These are phyloP conservation scores for Komagataella kurtzmanii DNA, from an alignment of 805 yeast species.

Conservation along the genomic window DNA sequence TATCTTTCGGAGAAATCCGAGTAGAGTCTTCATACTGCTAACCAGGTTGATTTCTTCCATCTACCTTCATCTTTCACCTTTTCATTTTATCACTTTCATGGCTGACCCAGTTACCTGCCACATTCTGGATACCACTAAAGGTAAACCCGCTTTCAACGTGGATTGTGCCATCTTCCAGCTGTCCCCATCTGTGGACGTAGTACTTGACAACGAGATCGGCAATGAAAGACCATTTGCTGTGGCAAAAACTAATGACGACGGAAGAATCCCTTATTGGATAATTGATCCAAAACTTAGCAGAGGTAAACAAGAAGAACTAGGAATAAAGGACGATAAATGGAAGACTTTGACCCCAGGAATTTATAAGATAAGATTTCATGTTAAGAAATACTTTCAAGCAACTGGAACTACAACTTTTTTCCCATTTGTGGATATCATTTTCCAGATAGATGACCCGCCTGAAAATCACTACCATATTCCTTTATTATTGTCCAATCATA, in stretches of 20 bases:
- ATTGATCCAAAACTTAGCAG: conserved; percentile 23
- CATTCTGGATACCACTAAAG: conserved; percentile 70
- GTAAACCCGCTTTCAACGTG: conserved; percentile 75
- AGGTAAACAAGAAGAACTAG: conserved; percentile 15
- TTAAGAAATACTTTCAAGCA: conserved; percentile 46
- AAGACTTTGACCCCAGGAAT: conserved; percentile 39
- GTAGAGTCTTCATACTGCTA: not conserved
- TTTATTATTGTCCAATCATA: conserved; percentile 66
- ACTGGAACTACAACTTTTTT: conserved; percentile 43
- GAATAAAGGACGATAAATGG: conserved; percentile 22
- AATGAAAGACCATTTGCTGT: conserved; percentile 39
- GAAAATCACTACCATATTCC: conserved; percentile 87
- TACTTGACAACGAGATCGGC: not conserved
- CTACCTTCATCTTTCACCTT: not conserved
- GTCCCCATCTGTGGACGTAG: conserved; percentile 9
- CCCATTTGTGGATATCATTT: conserved; percentile 76
- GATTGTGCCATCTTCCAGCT: conserved; percentile 43
- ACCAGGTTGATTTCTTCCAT: not conserved
- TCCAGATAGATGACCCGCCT: conserved; percentile 52
- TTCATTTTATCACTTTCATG: not conserved
- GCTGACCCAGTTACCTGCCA: conserved; percentile 71
- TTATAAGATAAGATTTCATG: conserved; percentile 66
- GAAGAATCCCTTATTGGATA: conserved; percentile 64
- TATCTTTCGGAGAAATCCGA: not conserved
- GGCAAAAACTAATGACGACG: conserved; percentile 67